Evolutionary conservation across 1,284 basidiomycete species (phyloP).

Genomic region (Coriolopsis trogii): DNA sequence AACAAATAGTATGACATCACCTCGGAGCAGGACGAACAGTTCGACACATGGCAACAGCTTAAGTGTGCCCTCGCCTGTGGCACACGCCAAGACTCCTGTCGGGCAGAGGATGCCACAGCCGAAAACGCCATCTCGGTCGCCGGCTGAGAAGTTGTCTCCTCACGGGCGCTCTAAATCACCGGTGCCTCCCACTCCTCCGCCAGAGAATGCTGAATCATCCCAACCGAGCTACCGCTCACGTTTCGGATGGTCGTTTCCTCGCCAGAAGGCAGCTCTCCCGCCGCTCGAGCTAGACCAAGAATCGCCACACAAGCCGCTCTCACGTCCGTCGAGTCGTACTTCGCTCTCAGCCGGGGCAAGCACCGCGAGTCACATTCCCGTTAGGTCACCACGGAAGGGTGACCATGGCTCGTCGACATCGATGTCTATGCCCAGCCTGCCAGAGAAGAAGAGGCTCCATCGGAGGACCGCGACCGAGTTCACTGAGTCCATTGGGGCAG

Average conservation of each 20-base stretch:
- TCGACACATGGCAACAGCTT: constrained; percentile 6
- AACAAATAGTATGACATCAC: constrained; percentile 10
- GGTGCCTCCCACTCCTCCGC: background rate
- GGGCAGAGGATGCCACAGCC: constrained; percentile 19
- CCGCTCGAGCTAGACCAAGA: constrained; percentile 43
- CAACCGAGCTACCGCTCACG: constrained; percentile 31
- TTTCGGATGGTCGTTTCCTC: constrained; percentile 47
- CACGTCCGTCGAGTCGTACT: constrained; percentile 32
- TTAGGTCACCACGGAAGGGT: constrained; percentile 38
- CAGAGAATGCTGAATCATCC: constrained; percentile 8
- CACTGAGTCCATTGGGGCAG: constrained; percentile 29
- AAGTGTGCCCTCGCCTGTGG: background rate
- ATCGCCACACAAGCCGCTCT: constrained; percentile 30
- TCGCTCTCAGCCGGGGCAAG: constrained; percentile 13
- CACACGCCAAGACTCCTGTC: constrained; percentile 12
- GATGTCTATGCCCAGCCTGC: background rate
- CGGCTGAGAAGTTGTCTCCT: constrained; percentile 12
- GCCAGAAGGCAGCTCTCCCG: constrained; percentile 37
- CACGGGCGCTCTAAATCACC: constrained; percentile 16
- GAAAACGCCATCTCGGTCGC: constrained; percentile 24
- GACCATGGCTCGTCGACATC: background rate
- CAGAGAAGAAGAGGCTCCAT: constrained; percentile 29
- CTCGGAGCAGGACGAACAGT: constrained; percentile 13
- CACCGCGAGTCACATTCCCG: constrained; percentile 46
- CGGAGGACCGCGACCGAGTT: constrained; percentile 35